Percentiles rank a stretch among this genome's conserved stretches.
Conservation (phyloP, 2,329 filamentous ascomycete species). For the Botryotinia convoluta region DNA sequence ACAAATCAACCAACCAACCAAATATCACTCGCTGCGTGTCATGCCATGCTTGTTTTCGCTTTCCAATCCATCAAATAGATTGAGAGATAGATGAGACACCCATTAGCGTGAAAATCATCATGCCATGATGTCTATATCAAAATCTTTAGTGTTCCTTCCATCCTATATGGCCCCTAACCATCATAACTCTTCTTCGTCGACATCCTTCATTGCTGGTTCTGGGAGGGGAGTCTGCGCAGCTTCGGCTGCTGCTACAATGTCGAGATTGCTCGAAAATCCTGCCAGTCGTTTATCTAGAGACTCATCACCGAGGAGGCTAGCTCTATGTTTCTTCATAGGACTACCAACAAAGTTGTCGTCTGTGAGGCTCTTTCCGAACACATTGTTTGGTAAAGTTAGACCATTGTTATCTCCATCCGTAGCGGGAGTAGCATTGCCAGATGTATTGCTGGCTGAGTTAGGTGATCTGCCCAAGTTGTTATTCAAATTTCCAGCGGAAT, state of each 20-base stretch:
- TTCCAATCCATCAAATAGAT: slow-evolving; percentile 13
- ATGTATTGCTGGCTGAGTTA: slow-evolving; percentile 46
- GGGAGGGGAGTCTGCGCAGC: slow-evolving; percentile 33
- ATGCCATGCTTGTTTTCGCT: neutral
- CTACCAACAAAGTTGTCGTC: slow-evolving; percentile 58
- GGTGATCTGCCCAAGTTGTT: slow-evolving; percentile 46
- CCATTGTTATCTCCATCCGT: slow-evolving; percentile 38
- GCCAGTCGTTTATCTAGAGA: slow-evolving; percentile 32
- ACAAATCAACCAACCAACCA: neutral
- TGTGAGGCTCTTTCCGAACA: slow-evolving; percentile 45
- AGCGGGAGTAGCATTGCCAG: slow-evolving; percentile 44
- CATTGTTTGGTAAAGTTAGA: slow-evolving; percentile 35
- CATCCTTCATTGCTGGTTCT: slow-evolving; percentile 25
- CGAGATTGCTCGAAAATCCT: slow-evolving; percentile 28
- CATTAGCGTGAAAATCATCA: neutral
- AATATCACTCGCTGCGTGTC: slow-evolving; percentile 8
- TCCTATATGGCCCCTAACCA: slow-evolving; percentile 23
- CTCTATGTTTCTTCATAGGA: slow-evolving; percentile 72
- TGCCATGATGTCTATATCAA: slow-evolving; percentile 13
- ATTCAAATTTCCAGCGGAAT: slow-evolving; percentile 67
- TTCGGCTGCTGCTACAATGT: slow-evolving; percentile 35
- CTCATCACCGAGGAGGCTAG: slow-evolving; percentile 54
- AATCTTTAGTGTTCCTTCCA: slow-evolving; percentile 4
- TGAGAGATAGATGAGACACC: slow-evolving; percentile 4
- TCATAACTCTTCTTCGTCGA: slow-evolving; percentile 35